phyloP scores from a whole-genome alignment of 352 stramenopile genomes.

The Pelagophyceae sp. region DNA sequence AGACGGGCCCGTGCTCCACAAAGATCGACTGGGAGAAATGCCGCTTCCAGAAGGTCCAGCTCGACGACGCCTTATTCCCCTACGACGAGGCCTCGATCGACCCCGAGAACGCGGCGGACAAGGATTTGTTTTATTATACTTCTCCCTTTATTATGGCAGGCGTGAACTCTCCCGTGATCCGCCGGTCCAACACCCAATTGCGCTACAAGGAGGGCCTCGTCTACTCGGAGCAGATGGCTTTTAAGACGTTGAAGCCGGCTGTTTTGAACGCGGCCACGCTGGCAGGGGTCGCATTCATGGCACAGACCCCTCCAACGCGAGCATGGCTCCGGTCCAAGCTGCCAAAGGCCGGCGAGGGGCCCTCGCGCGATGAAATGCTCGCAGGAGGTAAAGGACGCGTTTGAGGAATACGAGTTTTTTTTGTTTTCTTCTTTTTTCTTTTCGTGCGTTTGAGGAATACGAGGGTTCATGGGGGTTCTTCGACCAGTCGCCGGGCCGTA shows the following conservation, averaged over 20 bases:
- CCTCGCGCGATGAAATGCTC: neutral
- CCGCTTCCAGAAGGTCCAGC: neutral
- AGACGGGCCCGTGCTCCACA: no score
- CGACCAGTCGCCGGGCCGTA: no score
- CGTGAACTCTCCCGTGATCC: neutral
- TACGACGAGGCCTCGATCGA: no score
- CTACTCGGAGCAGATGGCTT: neutral
- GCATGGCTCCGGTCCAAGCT: neutral
- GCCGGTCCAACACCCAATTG: neutral
- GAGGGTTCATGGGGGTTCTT: no score
- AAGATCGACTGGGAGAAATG: neutral
- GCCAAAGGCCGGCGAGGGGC: neutral
- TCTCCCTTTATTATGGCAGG: conserved; percentile 6
- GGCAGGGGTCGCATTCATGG: neutral
- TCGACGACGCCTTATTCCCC: neutral
- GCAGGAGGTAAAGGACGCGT: no score
- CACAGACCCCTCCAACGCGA: neutral
- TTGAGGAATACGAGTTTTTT: no score
- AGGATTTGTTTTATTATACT: no score
- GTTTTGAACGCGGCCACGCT: neutral
- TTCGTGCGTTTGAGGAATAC: no score
- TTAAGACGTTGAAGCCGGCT: neutral
- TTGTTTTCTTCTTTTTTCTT: no score
- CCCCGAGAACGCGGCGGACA: no score
- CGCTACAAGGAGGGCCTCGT: neutral